phyloP scores from a whole-genome alignment of 306 rosid genomes.

The Ormosia semicastrata region DNA sequence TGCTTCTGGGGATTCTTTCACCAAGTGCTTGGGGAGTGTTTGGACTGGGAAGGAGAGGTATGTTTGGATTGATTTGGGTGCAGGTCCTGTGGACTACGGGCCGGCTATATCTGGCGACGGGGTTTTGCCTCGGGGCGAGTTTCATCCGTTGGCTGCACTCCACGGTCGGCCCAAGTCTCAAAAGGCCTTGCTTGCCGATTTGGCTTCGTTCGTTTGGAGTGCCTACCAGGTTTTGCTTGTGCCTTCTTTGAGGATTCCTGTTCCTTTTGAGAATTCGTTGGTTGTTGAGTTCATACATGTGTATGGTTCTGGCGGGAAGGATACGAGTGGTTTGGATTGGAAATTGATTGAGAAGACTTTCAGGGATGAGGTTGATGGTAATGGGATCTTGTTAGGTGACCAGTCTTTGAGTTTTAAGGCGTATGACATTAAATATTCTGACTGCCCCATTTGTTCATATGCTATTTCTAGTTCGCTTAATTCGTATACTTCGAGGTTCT shows the following conservation, averaged over 20 bases:
- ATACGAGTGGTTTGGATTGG: slow-evolving; percentile 63
- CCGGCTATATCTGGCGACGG: slow-evolving; percentile 91
- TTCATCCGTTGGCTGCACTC: slow-evolving; percentile 77
- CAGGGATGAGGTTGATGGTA: slow-evolving; percentile 54
- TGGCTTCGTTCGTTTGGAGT: slow-evolving; percentile 75
- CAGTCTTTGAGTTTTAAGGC: slow-evolving; percentile 68
- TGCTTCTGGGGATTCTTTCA: slow-evolving; percentile 64
- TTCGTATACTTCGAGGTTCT: slow-evolving; percentile 83
- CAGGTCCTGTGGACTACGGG: slow-evolving; percentile 91
- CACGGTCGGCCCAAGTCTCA: slow-evolving; percentile 73
- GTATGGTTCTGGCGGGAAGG: slow-evolving; percentile 37
- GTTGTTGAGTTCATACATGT: slow-evolving; percentile 73
- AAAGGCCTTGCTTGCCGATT: slow-evolving; percentile 66
- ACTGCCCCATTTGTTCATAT: slow-evolving; percentile 63
- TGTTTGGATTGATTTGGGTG: slow-evolving; percentile 86
- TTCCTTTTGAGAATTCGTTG: slow-evolving; percentile 62
- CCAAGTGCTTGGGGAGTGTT: slow-evolving; percentile 72
- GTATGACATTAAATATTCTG: slow-evolving; percentile 44
- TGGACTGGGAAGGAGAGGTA: slow-evolving; percentile 73
- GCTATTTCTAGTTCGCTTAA: slow-evolving; percentile 73
- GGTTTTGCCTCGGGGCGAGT: slow-evolving; percentile 77
- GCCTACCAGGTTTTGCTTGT: slow-evolving; percentile 83
- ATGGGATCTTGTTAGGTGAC: slow-evolving; percentile 61
- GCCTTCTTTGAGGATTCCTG: slow-evolving; percentile 81
- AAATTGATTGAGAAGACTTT: slow-evolving; percentile 60